Percentiles rank a stretch among this genome's conserved stretches.
phyloP scores from a whole-genome alignment of 768 basidiomycete species.

The Lentinula sp. region DNA sequence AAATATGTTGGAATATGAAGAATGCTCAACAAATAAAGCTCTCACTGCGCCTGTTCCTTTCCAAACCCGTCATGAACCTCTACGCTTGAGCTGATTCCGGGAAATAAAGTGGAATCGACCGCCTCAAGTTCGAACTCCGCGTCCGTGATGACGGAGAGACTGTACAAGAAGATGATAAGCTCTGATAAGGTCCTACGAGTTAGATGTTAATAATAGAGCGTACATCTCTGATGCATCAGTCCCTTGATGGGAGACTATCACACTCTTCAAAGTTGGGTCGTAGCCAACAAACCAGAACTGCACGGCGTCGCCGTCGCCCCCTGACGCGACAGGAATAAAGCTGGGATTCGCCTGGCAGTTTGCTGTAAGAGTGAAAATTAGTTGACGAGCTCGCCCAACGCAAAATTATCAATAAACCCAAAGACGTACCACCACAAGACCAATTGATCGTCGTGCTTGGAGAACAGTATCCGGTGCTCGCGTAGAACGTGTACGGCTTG shows the following conservation, averaged over 20 bases:
- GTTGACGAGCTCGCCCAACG: neutral
- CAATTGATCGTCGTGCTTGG: conserved; percentile 27
- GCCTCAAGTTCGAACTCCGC: conserved; percentile 22
- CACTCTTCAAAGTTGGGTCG: conserved; percentile 17
- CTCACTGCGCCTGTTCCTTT: conserved; percentile 34
- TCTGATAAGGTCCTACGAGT: too few species aligned
- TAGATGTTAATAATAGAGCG: neutral
- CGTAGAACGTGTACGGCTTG: conserved; percentile 28
- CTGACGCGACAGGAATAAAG: conserved; percentile 43
- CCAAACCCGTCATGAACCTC: conserved; percentile 40
- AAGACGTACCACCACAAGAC: conserved; percentile 33
- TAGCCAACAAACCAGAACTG: conserved; percentile 46
- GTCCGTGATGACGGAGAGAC: conserved; percentile 33
- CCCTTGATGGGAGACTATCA: conserved; percentile 17
- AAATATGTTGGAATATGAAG: neutral
- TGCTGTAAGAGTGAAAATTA: conserved; percentile 17
- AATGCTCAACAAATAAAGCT: neutral
- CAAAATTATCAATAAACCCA: neutral
- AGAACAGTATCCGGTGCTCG: conserved; percentile 32
- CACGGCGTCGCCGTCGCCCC: conserved; percentile 35
- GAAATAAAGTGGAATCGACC: conserved; percentile 34
- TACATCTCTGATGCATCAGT: conserved; percentile 20
- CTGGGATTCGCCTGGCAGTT: conserved; percentile 40
- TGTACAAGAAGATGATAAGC: conserved; percentile 16
- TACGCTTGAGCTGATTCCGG: conserved; percentile 32